phyloP scores from a whole-genome alignment of 805 yeast species.

The Yarrowia bubula region DNA sequence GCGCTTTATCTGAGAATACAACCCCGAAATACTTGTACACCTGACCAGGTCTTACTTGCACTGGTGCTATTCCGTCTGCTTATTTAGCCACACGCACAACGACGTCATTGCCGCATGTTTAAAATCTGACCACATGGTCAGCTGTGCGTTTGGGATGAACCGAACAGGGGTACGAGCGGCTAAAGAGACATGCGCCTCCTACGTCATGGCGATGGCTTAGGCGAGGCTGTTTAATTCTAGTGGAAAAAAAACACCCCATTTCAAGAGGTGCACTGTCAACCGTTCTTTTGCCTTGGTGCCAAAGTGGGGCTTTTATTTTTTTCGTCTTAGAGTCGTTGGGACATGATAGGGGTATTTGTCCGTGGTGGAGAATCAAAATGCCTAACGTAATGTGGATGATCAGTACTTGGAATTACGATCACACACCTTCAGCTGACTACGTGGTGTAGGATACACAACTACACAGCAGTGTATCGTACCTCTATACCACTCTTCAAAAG shows the following conservation, averaged over 20 bases:
- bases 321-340: background rate
- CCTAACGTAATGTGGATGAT: background rate
- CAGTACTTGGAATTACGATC: too few species aligned
- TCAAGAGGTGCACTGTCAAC: too few species aligned
- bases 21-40: too few species aligned
- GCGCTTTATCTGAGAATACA: too few species aligned
- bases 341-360: background rate
- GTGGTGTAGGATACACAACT: too few species aligned
- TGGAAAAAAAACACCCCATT: too few species aligned
- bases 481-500: too few species aligned
- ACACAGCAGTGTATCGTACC: too few species aligned
- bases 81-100: background rate
- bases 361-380: background rate
- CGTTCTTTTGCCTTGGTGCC: background rate
- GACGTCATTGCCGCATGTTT: conserved; percentile 6
- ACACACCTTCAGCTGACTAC: too few species aligned
- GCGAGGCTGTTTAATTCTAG: background rate
- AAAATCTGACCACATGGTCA: background rate
- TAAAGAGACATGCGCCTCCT: background rate
- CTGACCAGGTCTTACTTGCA: too few species aligned
- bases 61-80: too few species aligned
- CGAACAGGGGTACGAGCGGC: conserved; percentile 5
- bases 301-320: too few species aligned
- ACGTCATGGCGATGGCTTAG: background rate
- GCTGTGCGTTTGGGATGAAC: conserved; percentile 2